These are phyloP conservation scores for Cryphonectria radicalis DNA, from an alignment of 2,329 filamentous ascomycete genomes.

Conservation along the genomic window DNA sequence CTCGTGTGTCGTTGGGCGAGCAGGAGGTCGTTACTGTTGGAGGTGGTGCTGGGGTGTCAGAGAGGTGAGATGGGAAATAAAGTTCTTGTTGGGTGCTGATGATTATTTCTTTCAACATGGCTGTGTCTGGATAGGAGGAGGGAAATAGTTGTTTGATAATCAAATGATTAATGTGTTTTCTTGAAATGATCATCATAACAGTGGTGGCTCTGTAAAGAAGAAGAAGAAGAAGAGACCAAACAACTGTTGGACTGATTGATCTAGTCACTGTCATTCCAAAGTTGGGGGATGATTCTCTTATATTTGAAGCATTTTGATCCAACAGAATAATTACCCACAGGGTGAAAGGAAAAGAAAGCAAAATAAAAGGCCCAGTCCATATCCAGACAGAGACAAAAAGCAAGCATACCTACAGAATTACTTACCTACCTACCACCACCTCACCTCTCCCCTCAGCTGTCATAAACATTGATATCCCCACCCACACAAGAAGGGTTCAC, in stretches of 20 bases:
- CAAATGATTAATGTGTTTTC: too few relatives aligned
- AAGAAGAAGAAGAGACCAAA: too few relatives aligned
- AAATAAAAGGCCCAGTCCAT: not conserved
- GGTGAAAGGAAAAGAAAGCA: not conserved
- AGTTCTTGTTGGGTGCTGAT: not conserved
- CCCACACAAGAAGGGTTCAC: constrained; percentile 21
- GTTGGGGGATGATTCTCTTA: too few relatives aligned
- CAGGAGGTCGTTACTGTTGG: not conserved
- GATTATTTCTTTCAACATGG: not conserved
- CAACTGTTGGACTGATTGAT: too few relatives aligned
- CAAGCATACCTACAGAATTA: not conserved
- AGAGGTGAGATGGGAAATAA: not conserved
- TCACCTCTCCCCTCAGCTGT: constrained; percentile 3
- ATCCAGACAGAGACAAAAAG: not conserved
- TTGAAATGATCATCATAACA: not conserved
- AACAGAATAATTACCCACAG: not conserved
- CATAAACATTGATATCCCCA: constrained; percentile 16
- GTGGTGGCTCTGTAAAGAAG: too few relatives aligned
- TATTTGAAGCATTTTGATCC: not conserved
- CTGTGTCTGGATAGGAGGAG: not conserved
- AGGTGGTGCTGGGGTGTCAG: constrained; percentile 7
- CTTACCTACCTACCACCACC: too few relatives aligned
- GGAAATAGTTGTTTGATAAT: too few relatives aligned
- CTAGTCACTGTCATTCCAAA: too few relatives aligned
- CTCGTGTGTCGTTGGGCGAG: not conserved